Conservation (phyloP, 768 basidiomycete species). For the Kondoa malvinella region DNA sequence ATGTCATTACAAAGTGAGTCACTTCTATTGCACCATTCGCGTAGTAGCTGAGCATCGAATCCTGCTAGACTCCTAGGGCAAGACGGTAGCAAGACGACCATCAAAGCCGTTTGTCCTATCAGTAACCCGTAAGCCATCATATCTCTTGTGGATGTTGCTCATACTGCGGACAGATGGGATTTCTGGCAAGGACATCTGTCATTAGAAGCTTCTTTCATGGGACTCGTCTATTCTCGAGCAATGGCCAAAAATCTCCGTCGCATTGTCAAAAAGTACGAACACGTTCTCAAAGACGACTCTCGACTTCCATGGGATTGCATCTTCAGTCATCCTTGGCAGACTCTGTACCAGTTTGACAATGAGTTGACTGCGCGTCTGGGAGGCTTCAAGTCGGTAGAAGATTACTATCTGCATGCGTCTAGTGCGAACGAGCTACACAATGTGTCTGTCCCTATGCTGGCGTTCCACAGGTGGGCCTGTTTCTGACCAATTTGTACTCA, state of each 20-base stretch:
- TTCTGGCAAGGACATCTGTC: constrained; percentile 26
- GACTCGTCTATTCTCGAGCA: constrained; percentile 53
- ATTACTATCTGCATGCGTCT: constrained; percentile 40
- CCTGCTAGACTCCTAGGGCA: constrained; percentile 48
- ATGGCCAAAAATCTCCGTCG: constrained; percentile 53
- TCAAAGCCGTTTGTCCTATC: constrained; percentile 50
- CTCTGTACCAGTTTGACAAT: constrained; percentile 39
- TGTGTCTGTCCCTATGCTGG: constrained; percentile 55
- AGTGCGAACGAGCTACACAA: constrained; percentile 47
- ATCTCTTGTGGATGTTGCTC: constrained; percentile 12
- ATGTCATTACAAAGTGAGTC: neutral
- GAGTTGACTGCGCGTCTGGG: constrained; percentile 36
- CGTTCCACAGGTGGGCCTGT: constrained; percentile 44
- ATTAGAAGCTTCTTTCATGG: constrained; percentile 35
- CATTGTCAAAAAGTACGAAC: constrained; percentile 1
- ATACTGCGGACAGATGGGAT: constrained; percentile 25
- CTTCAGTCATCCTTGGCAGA: constrained; percentile 20
- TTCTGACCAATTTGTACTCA: neutral
- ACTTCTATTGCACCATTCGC: neutral
- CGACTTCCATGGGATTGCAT: constrained; percentile 16
- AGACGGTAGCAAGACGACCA: constrained; percentile 48
- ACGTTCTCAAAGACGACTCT: constrained; percentile 12
- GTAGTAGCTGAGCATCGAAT: neutral
- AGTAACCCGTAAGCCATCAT: constrained; percentile 47
- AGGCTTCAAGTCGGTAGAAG: constrained; percentile 30